These are phyloP conservation scores for Chlamydomonas sp. DNA, from an alignment of 139 green algal genomes.

Conservation along the genomic window DNA sequence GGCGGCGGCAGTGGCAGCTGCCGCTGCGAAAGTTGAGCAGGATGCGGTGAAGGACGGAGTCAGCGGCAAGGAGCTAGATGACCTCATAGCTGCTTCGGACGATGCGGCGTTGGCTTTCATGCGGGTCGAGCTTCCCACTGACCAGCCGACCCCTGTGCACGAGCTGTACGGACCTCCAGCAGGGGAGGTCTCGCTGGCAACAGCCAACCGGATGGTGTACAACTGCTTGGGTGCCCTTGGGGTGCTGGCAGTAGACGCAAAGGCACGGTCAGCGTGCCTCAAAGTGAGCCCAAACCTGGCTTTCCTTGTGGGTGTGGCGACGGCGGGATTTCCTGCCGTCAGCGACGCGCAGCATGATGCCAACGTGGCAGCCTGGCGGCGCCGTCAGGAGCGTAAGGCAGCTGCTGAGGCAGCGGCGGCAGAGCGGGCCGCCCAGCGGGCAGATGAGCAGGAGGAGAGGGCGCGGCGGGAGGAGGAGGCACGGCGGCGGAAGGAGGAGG, in stretches of 20 bases:
- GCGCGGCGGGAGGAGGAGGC: not conserved
- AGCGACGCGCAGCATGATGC: slow-evolving; percentile 14
- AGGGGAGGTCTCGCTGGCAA: slow-evolving; percentile 19
- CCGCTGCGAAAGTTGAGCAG: not conserved
- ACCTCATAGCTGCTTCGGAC: not conserved
- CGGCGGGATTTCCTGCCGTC: slow-evolving; percentile 16
- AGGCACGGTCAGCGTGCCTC: slow-evolving; percentile 13
- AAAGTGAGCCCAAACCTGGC: slow-evolving; percentile 22
- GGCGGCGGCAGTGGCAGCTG: not conserved
- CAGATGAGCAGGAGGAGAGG: not conserved
- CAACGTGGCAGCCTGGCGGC: slow-evolving; percentile 15
- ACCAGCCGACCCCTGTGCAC: not conserved
- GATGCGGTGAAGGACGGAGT: not conserved
- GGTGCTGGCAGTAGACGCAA: slow-evolving; percentile 41
- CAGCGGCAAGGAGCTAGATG: not conserved
- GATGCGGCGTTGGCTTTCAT: slow-evolving; percentile 5
- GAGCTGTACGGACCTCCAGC: slow-evolving; percentile 1
- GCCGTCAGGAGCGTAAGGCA: slow-evolving; percentile 2
- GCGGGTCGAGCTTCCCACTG: not conserved
- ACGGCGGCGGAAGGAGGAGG: not conserved
- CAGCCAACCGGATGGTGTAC: slow-evolving; percentile 44
- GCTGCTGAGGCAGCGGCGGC: slow-evolving; percentile 2
- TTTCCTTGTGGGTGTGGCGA: slow-evolving; percentile 24
- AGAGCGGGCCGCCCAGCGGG: not conserved
- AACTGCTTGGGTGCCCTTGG: slow-evolving; percentile 45